Evolutionary conservation across 345 rosid genomes (phyloP).

Genomic region (Trapa incisa): DNA sequence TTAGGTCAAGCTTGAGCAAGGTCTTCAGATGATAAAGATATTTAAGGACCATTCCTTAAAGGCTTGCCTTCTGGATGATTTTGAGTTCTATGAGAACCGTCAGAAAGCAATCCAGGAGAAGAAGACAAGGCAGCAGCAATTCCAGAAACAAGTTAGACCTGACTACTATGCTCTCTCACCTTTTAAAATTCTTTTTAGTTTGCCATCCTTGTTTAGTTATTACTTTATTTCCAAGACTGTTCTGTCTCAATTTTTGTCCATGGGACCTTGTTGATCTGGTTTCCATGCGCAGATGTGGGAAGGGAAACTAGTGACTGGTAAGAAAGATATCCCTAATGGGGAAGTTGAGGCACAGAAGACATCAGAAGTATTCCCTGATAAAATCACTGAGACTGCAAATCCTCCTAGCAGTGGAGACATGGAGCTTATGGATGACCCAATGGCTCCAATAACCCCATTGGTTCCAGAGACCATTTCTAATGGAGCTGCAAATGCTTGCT

Average conservation of each 20-base stretch:
- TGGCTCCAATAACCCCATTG: background rate
- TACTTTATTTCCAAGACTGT: background rate
- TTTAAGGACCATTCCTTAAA: slow-evolving; percentile 33
- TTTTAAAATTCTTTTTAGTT: background rate
- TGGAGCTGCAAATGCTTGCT: slow-evolving; percentile 17
- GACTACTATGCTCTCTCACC: background rate
- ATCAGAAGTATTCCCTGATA: slow-evolving; percentile 6
- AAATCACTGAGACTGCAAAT: slow-evolving; percentile 4
- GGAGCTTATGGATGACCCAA: slow-evolving; percentile 5
- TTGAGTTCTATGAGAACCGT: too few species aligned
- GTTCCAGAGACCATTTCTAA: slow-evolving; percentile 6
- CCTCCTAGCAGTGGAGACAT: slow-evolving; percentile 3
- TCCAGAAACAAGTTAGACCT: slow-evolving; percentile 3
- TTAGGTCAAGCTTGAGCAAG: slow-evolving; percentile 59
- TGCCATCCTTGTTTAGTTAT: too few species aligned
- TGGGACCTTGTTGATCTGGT: background rate
- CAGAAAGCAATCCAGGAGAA: too few species aligned
- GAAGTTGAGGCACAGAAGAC: slow-evolving; percentile 8
- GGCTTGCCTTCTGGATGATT: slow-evolving; percentile 27
- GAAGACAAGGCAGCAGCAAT: too few species aligned
- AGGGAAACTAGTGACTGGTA: slow-evolving; percentile 7
- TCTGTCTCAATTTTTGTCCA: background rate
- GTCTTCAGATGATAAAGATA: slow-evolving; percentile 55
- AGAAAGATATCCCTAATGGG: slow-evolving; percentile 9
- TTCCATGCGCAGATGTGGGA: slow-evolving; percentile 8